A percentile compares a stretch with the other conserved stretches of the same genome.
Conservation (phyloP, 1,284 basidiomycete genomes). For the Leccinum proliferum region DNA sequence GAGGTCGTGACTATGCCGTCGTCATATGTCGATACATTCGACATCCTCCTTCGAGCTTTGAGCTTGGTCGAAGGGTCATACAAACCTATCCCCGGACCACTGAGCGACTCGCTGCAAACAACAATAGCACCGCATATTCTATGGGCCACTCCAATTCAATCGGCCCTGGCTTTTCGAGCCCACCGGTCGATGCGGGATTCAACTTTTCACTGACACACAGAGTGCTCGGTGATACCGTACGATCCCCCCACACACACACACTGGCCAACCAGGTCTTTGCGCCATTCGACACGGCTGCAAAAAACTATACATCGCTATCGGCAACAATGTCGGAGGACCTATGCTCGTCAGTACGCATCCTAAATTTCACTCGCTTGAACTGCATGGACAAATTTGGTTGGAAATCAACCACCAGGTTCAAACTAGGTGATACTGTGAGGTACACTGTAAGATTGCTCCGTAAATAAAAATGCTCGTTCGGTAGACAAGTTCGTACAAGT, state of each 20-base stretch:
- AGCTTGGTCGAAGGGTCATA: conserved; percentile 18
- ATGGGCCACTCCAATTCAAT: neutral
- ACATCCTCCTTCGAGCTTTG: conserved; percentile 13
- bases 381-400: no score
- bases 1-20: conserved; percentile 3
- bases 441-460: no score
- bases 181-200: neutral
- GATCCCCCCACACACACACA: conserved; percentile 10
- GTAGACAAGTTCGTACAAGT: no score
- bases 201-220: conserved; percentile 5
- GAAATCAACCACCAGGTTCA: no score
- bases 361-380: no score
- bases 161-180: neutral
- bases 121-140: neutral
- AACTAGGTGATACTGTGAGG: no score
- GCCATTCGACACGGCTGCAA: conserved; percentile 15
- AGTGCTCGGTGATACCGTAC: conserved; percentile 11
- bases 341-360: no score
- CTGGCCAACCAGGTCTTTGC: conserved; percentile 9
- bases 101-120: neutral
- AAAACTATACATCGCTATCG: conserved; percentile 21
- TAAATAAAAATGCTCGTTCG: no score
- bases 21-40: neutral
- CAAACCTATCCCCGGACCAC: conserved; percentile 13
- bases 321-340: conserved; percentile 3